Evolutionary conservation across 1,284 basidiomycete species (phyloP), one percentile per base, ranked within the genome.

Genomic region (Gomphus bonarii): DNA sequence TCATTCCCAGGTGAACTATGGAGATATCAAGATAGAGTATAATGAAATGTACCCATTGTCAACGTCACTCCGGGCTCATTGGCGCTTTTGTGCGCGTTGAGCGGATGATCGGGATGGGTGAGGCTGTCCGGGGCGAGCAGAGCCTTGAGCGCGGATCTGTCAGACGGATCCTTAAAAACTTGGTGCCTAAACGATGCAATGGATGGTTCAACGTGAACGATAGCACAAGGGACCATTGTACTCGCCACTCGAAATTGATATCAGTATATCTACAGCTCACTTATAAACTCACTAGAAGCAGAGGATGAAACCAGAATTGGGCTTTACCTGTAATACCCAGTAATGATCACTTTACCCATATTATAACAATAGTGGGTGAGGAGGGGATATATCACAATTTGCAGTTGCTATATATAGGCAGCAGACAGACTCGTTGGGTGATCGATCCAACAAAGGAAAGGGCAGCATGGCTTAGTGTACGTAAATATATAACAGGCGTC

Each of bases 321-420:
- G 81, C 87, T 76, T 66, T 82, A 89, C 51, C 87, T 73, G 66
- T 89, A 90, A 65, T 84, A 90, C 3, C 88, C 88, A 61, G 35
- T 50, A 16, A 36, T 25, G 7, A 50, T 36, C 6, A 33, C 49
- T 36, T 36, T 36, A 18, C 33, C 49, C 49, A 50, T 50, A n/a
- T n/a, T n/a, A n/a, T n/a, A n/a, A n/a, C n/a, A n/a, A n/a, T n/a
- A n/a, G n/a, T n/a, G n/a, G n/a, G n/a, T n/a, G n/a, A n/a, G n/a
- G n/a, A n/a, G n/a, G n/a, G n/a, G n/a, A n/a, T n/a, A n/a, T n/a
- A n/a, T n/a, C n/a, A n/a, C n/a, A n/a, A n/a, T n/a, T n/a, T n/a
- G n/a, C n/a, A n/a, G n/a, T n/a, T n/a, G n/a, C n/a, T n/a, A n/a
- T n/a, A n/a, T n/a, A n/a, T n/a, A n/a, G n/a, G n/a, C n/a, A n/a